Evolutionary conservation across 305 asterid genomes (phyloP).

Genomic region (Fraxinus sp.): DNA sequence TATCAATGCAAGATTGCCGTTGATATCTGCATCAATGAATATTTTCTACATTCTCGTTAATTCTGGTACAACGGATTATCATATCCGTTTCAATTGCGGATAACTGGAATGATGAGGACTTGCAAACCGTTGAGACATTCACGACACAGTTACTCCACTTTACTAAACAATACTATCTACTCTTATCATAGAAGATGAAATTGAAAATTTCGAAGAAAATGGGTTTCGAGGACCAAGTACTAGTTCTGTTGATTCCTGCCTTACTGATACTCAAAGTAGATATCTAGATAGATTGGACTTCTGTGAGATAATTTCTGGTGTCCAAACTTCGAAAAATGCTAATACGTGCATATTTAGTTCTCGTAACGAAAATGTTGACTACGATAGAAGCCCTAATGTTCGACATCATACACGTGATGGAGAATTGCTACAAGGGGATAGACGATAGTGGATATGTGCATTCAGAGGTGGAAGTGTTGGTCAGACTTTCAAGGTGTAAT

Average conservation of each 20-base stretch:
- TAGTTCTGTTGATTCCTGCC: constrained; percentile 44
- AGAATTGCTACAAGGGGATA: constrained; percentile 46
- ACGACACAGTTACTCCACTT: constrained; percentile 53
- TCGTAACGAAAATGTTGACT: constrained; percentile 52
- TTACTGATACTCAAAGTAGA: constrained; percentile 20
- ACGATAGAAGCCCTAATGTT: constrained; percentile 37
- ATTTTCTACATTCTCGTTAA: too few relatives aligned
- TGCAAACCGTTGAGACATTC: constrained; percentile 73
- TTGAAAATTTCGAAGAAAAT: constrained; percentile 71
- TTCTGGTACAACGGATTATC: too few relatives aligned
- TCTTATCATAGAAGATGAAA: constrained; percentile 71
- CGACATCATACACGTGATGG: constrained; percentile 45
- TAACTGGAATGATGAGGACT: constrained; percentile 83
- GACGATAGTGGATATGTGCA: constrained; percentile 53
- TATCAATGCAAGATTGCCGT: too few relatives aligned
- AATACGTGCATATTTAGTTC: constrained; percentile 33
- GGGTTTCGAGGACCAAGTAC: constrained; percentile 50
- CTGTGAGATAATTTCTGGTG: constrained; percentile 47
- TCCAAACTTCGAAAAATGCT: constrained; percentile 37
- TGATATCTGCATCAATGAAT: too few relatives aligned
- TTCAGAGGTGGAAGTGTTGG: constrained; percentile 57
- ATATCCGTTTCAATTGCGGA: constrained; percentile 58
- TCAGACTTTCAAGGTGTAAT: constrained; percentile 37
- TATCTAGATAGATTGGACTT: constrained; percentile 37
- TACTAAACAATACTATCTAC: constrained; percentile 89